Percentiles rank a stretch among this genome's conserved stretches.
Conservation (phyloP, 192 early-diverging fungal genomes). For the Linnemannia zychae region DNA sequence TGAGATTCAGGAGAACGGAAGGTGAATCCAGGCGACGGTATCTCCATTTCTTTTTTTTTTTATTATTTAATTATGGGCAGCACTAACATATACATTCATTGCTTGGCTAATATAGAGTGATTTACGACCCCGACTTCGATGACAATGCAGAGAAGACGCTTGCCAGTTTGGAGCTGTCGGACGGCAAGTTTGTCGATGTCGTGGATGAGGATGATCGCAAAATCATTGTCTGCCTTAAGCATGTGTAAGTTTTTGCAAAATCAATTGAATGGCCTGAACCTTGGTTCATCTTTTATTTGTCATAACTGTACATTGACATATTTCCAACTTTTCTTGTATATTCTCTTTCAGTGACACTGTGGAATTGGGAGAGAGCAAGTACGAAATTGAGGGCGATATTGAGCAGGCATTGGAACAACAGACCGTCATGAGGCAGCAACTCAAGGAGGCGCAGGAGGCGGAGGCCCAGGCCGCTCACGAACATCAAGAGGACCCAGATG, state of each 20-base stretch:
- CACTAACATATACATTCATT: background rate
- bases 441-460: conserved; percentile 4
- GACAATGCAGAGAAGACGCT: conserved; percentile 78
- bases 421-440: conserved; percentile 1
- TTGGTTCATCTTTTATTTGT: background rate
- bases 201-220: conserved; percentile 69
- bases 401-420: conserved; percentile 37
- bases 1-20: conserved; percentile 71
- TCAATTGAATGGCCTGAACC: background rate
- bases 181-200: conserved; percentile 72
- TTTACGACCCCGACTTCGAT: conserved; percentile 93
- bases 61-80: too few species aligned
- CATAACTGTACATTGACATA: background rate
- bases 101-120: conserved; percentile 60
- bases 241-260: conserved; percentile 33
- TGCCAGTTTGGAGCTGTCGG: conserved; percentile 68
- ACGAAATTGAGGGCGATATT: conserved; percentile 25
- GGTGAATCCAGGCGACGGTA: too few species aligned
- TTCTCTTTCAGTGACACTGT: background rate
- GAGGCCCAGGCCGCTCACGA: conserved; percentile 11
- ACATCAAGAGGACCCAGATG: conserved; percentile 24
- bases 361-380: conserved; percentile 8
- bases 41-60: too few species aligned
- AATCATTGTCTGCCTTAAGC: conserved; percentile 43
- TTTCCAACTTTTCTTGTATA: background rate